Evolutionary conservation across 371 early-diverging fungal genomes (phyloP).

Genomic region (Lichtheimia ramosa): DNA sequence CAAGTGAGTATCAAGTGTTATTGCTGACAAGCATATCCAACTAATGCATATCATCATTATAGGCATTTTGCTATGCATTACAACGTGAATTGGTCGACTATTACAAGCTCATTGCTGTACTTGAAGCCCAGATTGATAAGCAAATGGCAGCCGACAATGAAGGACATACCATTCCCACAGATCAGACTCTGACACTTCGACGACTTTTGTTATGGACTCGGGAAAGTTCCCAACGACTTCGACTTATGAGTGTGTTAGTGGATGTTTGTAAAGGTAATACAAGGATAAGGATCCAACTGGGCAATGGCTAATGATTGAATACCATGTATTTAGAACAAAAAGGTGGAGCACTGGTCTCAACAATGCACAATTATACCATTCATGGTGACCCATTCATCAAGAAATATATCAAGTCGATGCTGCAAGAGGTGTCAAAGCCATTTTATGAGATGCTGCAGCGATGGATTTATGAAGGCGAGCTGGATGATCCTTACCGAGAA

Average conservation of each 20-base stretch:
- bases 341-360: conserved; percentile 83
- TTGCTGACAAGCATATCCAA: neutral
- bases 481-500: conserved; percentile 92
- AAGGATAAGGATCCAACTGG: neutral
- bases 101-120: conserved; percentile 79
- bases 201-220: conserved; percentile 88
- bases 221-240: conserved; percentile 74
- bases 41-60: conserved; percentile 5
- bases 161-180: conserved; percentile 15
- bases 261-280: conserved; percentile 58
- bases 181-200: conserved; percentile 72
- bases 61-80: conserved; percentile 83
- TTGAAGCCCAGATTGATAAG: conserved; percentile 79
- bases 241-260: conserved; percentile 68
- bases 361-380: conserved; percentile 77
- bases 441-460: conserved; percentile 86
- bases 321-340: conserved; percentile 36
- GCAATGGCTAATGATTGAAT: neutral
- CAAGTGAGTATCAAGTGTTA: conserved; percentile 39
- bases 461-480: conserved; percentile 96
- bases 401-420: conserved; percentile 73
- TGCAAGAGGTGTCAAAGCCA: conserved; percentile 80
- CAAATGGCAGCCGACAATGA: conserved; percentile 3
- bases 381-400: conserved; percentile 92
- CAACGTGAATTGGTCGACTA: conserved; percentile 79